phyloP scores from a whole-genome alignment of 2,329 filamentous ascomycete species.

The Bipolaris gigantea region DNA sequence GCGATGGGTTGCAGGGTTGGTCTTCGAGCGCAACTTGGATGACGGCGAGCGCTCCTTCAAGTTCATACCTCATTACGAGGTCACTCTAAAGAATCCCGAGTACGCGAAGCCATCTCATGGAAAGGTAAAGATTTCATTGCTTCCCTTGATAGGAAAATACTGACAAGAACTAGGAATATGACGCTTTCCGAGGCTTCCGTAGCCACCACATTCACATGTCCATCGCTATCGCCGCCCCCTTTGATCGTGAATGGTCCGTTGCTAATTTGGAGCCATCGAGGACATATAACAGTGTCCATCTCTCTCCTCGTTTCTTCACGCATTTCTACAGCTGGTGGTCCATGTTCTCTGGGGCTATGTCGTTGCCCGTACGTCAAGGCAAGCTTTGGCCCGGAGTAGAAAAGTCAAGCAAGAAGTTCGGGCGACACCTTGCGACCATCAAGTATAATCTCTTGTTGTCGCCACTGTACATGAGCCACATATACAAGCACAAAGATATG shows the following conservation, averaged over 20 bases:
- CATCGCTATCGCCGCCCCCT: slow-evolving; percentile 83
- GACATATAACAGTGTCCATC: slow-evolving; percentile 95
- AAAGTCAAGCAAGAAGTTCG: slow-evolving; percentile 98
- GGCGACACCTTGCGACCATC: slow-evolving; percentile 93
- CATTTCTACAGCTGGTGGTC: slow-evolving; percentile 99
- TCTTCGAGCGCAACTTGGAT: slow-evolving; percentile 84
- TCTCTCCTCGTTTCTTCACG: slow-evolving; percentile 94
- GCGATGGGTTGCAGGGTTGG: slow-evolving; percentile 85
- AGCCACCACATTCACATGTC: slow-evolving; percentile 97
- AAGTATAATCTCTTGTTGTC: slow-evolving; percentile 95
- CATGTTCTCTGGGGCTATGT: slow-evolving; percentile 92
- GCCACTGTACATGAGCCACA: slow-evolving; percentile 90
- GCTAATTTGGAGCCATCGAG: slow-evolving; percentile 73
- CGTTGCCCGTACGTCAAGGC: slow-evolving; percentile 90
- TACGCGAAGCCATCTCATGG: slow-evolving; percentile 64
- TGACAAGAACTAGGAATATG: slow-evolving; percentile 62
- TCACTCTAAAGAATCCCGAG: slow-evolving; percentile 79
- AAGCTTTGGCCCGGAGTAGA: slow-evolving; percentile 87
- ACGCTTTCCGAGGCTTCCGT: slow-evolving; percentile 95
- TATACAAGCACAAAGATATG: slow-evolving; percentile 97
- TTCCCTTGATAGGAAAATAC: not conserved
- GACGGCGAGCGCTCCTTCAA: slow-evolving; percentile 76
- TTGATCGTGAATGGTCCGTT: slow-evolving; percentile 82
- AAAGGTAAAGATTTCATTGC: slow-evolving; percentile 32
- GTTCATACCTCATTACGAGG: slow-evolving; percentile 90